Conservation (phyloP, 1,284 basidiomycete genomes). For the Malassezia obtusa region DNA sequence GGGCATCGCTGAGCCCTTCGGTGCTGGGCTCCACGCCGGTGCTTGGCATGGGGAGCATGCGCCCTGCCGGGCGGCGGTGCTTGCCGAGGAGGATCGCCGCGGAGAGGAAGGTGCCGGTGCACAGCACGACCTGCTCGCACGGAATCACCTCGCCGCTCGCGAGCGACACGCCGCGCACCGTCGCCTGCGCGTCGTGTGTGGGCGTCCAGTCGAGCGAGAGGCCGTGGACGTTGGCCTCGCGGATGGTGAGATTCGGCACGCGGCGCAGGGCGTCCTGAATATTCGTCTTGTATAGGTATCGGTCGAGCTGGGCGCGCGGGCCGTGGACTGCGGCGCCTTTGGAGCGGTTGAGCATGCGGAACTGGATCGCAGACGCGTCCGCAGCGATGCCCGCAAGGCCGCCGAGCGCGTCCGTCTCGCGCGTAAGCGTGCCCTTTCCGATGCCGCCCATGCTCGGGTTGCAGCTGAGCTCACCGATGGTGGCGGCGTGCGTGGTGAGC, state of each 20-base stretch:
- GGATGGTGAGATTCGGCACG: constrained; percentile 62
- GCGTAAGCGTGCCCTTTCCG: constrained; percentile 76
- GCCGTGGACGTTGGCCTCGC: constrained; percentile 67
- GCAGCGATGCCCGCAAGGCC: constrained; percentile 52
- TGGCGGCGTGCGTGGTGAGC: constrained; percentile 67
- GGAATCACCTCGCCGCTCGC: constrained; percentile 65
- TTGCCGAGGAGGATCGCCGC: constrained; percentile 79
- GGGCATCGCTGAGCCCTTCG: constrained; percentile 63
- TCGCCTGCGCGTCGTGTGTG: constrained; percentile 51
- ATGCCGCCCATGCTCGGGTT: constrained; percentile 62
- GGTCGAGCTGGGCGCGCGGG: constrained; percentile 77
- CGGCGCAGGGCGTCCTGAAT: constrained; percentile 64
- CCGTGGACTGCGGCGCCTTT: constrained; percentile 83
- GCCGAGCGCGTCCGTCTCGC: constrained; percentile 77
- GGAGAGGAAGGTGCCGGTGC: constrained; percentile 79
- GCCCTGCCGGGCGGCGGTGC: constrained; percentile 69
- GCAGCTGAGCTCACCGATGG: constrained; percentile 77
- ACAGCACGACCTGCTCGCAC: constrained; percentile 72
- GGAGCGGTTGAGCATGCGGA: constrained; percentile 70
- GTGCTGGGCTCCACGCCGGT: constrained; percentile 44
- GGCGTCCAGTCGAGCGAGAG: constrained; percentile 57
- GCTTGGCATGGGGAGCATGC: constrained; percentile 65
- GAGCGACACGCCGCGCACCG: constrained; percentile 60
- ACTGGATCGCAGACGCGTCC: constrained; percentile 80
- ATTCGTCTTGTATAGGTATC: constrained; percentile 66